A percentile compares a stretch with the other conserved stretches of the same genome.
These are phyloP conservation scores for Macrolepiota fuliginosa DNA, from an alignment of 768 basidiomycete genomes.

Conservation along the genomic window DNA sequence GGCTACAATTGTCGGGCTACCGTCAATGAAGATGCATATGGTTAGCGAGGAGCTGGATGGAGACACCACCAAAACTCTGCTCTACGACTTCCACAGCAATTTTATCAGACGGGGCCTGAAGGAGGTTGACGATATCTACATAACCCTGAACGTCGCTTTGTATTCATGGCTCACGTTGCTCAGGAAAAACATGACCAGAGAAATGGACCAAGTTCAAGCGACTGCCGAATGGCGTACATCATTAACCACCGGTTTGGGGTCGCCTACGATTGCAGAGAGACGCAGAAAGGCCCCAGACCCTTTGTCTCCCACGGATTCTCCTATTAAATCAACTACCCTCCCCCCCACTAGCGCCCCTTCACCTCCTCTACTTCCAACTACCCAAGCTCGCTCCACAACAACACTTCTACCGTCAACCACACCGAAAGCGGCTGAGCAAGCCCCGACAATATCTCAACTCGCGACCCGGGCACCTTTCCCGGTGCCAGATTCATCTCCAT, in stretches of 20 bases:
- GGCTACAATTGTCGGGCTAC: constrained; percentile 76
- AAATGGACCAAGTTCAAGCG: constrained; percentile 72
- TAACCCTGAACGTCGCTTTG: constrained; percentile 78
- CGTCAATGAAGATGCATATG: constrained; percentile 84
- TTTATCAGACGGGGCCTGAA: constrained; percentile 56
- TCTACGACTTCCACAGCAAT: constrained; percentile 71
- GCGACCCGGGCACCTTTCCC: constrained; percentile 8
- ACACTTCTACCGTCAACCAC: constrained; percentile 14
- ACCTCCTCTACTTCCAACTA: constrained; percentile 23
- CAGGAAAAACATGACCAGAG: constrained; percentile 70
- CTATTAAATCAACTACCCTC: constrained; percentile 30
- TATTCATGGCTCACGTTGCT: constrained; percentile 81
- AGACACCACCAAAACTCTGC: constrained; percentile 38
- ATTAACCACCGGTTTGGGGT: constrained; percentile 27
- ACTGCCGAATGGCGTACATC: constrained; percentile 52
- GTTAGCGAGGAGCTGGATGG: constrained; percentile 57
- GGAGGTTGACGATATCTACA: constrained; percentile 75
- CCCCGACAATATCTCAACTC: background rate
- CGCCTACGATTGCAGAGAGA: constrained; percentile 21
- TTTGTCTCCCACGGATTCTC: constrained; percentile 24
- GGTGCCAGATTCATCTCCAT: background rate
- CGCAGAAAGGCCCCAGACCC: constrained; percentile 37
- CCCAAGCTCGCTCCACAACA: constrained; percentile 19
- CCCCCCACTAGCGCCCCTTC: constrained; percentile 19
- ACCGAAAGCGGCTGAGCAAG: background rate